These are phyloP conservation scores for Ceratocystiopsis sp. DNA, from an alignment of 2,329 filamentous ascomycete genomes.

Conservation along the genomic window DNA sequence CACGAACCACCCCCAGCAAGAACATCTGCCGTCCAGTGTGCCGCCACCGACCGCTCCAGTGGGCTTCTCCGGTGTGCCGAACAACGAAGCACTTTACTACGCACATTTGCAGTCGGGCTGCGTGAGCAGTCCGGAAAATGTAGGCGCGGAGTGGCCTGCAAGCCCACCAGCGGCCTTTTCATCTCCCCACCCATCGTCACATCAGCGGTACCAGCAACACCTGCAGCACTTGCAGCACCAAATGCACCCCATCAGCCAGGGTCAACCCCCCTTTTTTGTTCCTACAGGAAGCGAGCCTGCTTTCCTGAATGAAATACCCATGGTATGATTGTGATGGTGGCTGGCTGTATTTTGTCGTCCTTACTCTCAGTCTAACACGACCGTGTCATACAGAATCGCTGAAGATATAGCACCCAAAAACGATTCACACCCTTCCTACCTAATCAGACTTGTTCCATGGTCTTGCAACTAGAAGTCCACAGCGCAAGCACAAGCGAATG, in stretches of 20 bases:
- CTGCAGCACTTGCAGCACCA: background rate
- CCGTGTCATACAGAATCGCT: no score
- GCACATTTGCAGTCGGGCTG: slow-evolving; percentile 15
- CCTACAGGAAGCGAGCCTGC: background rate
- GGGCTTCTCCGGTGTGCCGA: slow-evolving; percentile 29
- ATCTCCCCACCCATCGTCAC: background rate
- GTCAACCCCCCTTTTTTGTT: background rate
- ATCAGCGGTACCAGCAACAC: slow-evolving; percentile 1
- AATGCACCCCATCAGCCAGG: background rate
- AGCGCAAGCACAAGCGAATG: no score
- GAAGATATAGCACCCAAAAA: no score
- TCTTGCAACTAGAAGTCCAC: no score
- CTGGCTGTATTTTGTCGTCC: no score
- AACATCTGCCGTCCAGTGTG: background rate
- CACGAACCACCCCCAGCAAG: background rate
- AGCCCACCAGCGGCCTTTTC: background rate
- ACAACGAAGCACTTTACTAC: slow-evolving; percentile 29
- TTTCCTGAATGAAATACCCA: no score
- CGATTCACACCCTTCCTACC: no score
- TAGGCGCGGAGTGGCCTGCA: background rate
- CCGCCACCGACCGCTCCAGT: slow-evolving; percentile 11
- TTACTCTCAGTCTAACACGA: no score
- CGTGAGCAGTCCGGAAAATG: slow-evolving; percentile 22
- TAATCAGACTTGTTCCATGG: no score
- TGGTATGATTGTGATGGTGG: no score